Conservation (phyloP, 2,329 filamentous ascomycete genomes). For the Epichloe amarillans region DNA sequence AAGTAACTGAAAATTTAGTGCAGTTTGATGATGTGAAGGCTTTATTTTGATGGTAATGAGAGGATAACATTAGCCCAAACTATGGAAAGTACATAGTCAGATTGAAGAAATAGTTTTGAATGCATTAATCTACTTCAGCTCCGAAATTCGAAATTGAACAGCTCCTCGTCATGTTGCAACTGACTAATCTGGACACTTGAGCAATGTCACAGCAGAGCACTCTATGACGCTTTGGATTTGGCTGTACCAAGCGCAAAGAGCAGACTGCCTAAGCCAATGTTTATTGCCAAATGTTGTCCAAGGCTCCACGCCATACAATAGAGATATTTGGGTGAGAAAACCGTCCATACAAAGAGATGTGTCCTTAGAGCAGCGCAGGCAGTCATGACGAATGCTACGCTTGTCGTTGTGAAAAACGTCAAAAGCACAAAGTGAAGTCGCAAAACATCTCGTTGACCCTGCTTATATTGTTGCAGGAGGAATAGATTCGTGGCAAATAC, state of each 20-base stretch:
- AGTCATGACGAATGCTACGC: constrained; percentile 65
- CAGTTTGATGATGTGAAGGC: background rate
- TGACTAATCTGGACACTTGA: background rate
- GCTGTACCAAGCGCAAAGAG: constrained; percentile 39
- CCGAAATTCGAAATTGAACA: background rate
- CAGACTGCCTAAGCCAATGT: constrained; percentile 47
- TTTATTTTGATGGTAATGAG: background rate
- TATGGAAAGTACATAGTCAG: background rate
- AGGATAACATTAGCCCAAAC: background rate
- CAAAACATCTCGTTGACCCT: constrained; percentile 20
- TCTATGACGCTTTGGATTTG: constrained; percentile 2
- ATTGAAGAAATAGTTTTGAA: background rate
- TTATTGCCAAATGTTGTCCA: constrained; percentile 65
- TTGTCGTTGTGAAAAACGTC: constrained; percentile 56
- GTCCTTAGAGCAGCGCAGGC: constrained; percentile 74
- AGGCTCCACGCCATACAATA: constrained; percentile 84
- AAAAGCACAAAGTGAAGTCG: constrained; percentile 45
- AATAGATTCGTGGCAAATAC: constrained; percentile 50
- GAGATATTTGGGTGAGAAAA: constrained; percentile 93
- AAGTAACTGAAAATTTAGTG: background rate
- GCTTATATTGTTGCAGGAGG: constrained; percentile 28
- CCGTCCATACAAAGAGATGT: constrained; percentile 96
- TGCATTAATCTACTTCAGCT: background rate
- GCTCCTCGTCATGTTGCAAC: no score
- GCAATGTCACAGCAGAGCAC: background rate